Conservation (phyloP, 2,329 filamentous ascomycete genomes). For the Aotearoamyces nothofagi region DNA sequence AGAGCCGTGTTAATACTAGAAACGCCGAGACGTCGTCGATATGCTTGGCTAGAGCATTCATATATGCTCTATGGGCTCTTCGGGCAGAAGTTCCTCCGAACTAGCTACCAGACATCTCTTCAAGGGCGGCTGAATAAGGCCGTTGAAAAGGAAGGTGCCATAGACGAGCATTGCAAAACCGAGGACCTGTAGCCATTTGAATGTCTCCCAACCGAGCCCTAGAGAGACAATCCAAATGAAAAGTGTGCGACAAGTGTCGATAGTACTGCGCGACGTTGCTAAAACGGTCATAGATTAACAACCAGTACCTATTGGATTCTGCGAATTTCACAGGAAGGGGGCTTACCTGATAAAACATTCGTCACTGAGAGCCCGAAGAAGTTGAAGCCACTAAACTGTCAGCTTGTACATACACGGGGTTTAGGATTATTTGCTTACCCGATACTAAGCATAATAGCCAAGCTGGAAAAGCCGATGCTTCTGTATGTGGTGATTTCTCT, state of each 20-base stretch:
- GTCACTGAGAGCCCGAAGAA: constrained; percentile 96
- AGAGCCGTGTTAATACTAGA: too few relatives aligned
- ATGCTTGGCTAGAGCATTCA: too few relatives aligned
- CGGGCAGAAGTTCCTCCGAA: constrained; percentile 54
- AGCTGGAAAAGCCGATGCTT: constrained; percentile 57
- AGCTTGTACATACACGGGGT: constrained; percentile 3
- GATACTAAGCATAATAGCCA: constrained; percentile 95
- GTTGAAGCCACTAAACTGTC: constrained; percentile 66
- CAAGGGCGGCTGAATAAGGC: constrained; percentile 72
- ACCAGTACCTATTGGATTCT: too few relatives aligned
- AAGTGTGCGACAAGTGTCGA: constrained; percentile 91
- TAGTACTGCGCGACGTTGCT: constrained; percentile 86
- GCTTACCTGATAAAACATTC: too few relatives aligned
- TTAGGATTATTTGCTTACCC: too few relatives aligned
- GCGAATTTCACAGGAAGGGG: too few relatives aligned
- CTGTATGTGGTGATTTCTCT: constrained; percentile 61
- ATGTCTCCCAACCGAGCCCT: constrained; percentile 86
- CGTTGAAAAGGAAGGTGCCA: constrained; percentile 93
- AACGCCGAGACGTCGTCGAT: too few relatives aligned
- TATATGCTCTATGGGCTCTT: constrained; percentile 68
- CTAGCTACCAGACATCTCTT: constrained; percentile 43
- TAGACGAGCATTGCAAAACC: constrained; percentile 88
- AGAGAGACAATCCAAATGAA: constrained; percentile 98
- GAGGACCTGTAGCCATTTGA: constrained; percentile 90
- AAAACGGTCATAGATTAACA: constrained; percentile 69